Base-by-base conservation (phyloP, 495 filamentous ascomycete genomes). In the Podospora pseudopauciseta region DNA sequence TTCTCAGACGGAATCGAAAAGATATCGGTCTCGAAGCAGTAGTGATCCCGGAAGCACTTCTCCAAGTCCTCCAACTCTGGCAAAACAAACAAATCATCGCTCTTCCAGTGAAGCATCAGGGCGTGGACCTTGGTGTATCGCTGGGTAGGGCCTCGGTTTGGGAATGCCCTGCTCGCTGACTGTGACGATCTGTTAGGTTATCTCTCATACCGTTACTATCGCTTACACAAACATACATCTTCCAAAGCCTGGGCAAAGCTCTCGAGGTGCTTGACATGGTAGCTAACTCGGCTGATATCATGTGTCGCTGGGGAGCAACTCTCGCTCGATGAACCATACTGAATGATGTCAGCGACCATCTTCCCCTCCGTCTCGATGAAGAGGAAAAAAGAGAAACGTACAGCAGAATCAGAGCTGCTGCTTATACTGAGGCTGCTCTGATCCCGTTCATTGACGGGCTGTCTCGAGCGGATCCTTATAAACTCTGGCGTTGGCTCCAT, bases 91-190 rank as follows among this genome's bases (percentile, higher is more conserved):
- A 86, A 71, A 69, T 86, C 84, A 64, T 86, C 85, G 59, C 79
- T 83, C 54, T 79, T 78, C 85, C 85, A 87, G 72, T 84, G 83
- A 23, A 87, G 74, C 70, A 86, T 79, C 59, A 87, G 69, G 13
- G 76, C 82, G 54, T 81, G 79, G 20, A 87, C 85, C 61, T 83
- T 80, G 64, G 73, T 78, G 71, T 86, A 87, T 59, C 85, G 72
- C 58, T 81, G 79, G 23, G 76, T 75, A 58, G 78, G 73, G 30
- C 79, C 80, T 61, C 72, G 73, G 61, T 83, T 84, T 20, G 83
- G 83, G 71, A 85, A 85, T 26, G 82, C 83, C 65, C 81, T 74
- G 60, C 69, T 75, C n/a, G 82, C 83, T 66, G 83, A 83, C 83
- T 85, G 65, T 53, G 6, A 27, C 18, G 39, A 6, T 49, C 2